Evolutionary conservation across 768 basidiomycete genomes (phyloP), one percentile per base, ranked within the genome.

Genomic region (Boletus edulis): DNA sequence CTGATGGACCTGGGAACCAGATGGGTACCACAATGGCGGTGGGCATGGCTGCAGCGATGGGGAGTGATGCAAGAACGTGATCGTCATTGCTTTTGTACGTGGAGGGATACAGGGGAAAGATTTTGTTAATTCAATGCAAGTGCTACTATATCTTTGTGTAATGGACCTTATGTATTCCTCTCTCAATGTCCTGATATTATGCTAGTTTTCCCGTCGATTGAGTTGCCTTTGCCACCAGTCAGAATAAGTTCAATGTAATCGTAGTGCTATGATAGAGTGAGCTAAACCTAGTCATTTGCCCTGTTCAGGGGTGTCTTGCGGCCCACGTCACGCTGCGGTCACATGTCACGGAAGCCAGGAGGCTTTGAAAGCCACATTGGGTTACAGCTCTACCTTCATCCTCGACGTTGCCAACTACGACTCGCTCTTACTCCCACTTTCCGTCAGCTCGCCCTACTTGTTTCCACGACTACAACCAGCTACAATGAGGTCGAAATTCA

Each of bases 401-500:
- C 54, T 49, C 54, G 52, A 63, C 71, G 57, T 62, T 55, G 60
- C n/a, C n/a, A n/a, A 72, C 69, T 54, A 61, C 63, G 43, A 62
- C 56, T 52, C 46, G 51, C 52, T 45, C 54, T 53, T 35, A 40
- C 51, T 46, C 54, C 56, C 43, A 56, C 48, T 55, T 46, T 17
- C 45, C 18, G 35, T 51, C 51, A 55, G 27, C 49, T 46, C 38
- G 47, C 43, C 29, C 42, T 41, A 52, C 58, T 49, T 47, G 27
- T 9, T 20, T 52, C 42, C n/a, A 18, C 44, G 50, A 59, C 54
- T 46, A 12, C 32, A 56, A 5, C 17, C 31, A 49, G 32, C 29
- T 54, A 65, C 77, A 55, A 93, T 93, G 91, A 85, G 91, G 74
- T 93, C 92, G 69, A 94, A 94, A 77, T 95, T 95, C 80, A 95